Percentiles rank a stretch among this genome's conserved stretches.
These are phyloP conservation scores for Elsinoe batatas DNA, from an alignment of 2,329 filamentous ascomycete species.

Conservation along the genomic window DNA sequence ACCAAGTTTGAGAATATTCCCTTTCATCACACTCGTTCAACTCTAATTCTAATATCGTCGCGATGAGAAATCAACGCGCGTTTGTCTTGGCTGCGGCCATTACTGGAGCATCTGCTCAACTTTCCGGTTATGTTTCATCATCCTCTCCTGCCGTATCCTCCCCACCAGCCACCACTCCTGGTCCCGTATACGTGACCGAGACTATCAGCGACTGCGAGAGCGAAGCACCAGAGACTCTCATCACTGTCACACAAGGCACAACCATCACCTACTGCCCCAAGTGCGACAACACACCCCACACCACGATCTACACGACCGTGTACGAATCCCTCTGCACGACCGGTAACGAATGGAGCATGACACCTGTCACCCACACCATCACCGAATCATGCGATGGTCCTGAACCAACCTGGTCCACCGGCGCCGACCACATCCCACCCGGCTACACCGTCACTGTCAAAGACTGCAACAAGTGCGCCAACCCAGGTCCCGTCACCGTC, in stretches of 20 bases:
- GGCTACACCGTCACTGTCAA: slow-evolving; percentile 28
- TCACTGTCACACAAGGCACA: slow-evolving; percentile 27
- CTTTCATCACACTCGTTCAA: background rate
- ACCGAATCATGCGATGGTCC: slow-evolving; percentile 28
- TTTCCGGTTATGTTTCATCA: slow-evolving; percentile 40
- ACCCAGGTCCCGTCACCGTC: slow-evolving; percentile 24
- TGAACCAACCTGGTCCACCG: slow-evolving; percentile 27
- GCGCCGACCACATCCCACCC: slow-evolving; percentile 25
- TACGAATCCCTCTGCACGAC: slow-evolving; percentile 28
- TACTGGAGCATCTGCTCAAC: background rate
- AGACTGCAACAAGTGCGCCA: slow-evolving; percentile 25
- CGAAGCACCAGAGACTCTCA: slow-evolving; percentile 22
- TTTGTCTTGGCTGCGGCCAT: slow-evolving; percentile 6
- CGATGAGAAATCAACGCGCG: slow-evolving; percentile 4
- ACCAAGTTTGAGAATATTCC: background rate
- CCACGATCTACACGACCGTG: slow-evolving; percentile 29
- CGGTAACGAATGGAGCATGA: slow-evolving; percentile 19
- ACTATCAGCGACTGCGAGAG: slow-evolving; percentile 27
- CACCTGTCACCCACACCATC: slow-evolving; percentile 27
- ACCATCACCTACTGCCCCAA: slow-evolving; percentile 30
- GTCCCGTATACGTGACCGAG: slow-evolving; percentile 23
- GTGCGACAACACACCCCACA: slow-evolving; percentile 23
- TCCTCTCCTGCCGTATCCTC: slow-evolving; percentile 56
- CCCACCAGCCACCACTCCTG: background rate
- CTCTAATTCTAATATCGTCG: background rate